phyloP scores from a whole-genome alignment of 2,329 filamentous ascomycete genomes.

The Fusarium musae region DNA sequence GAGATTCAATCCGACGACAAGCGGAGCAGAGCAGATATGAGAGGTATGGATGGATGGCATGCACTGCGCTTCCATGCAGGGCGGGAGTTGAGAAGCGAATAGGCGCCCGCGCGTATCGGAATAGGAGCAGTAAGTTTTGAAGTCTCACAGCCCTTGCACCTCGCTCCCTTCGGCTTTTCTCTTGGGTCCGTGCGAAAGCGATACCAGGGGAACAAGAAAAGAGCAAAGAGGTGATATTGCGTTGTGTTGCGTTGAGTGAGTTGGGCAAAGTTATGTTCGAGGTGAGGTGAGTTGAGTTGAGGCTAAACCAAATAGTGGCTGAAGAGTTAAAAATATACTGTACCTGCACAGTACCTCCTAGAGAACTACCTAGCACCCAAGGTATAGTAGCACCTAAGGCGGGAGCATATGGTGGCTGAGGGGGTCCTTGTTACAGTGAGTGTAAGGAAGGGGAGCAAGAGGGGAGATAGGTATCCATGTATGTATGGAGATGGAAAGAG shows the following conservation, averaged over 20 bases:
- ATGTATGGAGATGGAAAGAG: not conserved
- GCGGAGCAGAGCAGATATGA: conserved; percentile 17
- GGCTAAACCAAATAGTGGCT: conserved; percentile 32
- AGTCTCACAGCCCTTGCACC: not conserved
- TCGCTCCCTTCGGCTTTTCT: not conserved
- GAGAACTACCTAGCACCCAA: not conserved
- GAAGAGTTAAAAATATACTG: conserved; percentile 38
- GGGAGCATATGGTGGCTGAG: conserved; percentile 27
- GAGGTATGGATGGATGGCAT: conserved; percentile 5
- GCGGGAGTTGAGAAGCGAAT: conserved; percentile 25
- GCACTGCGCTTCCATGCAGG: conserved; percentile 22
- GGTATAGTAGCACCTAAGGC: conserved; percentile 12
- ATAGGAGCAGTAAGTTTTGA: not conserved
- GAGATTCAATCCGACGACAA: conserved; percentile 31
- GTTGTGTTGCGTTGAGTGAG: conserved; percentile 13
- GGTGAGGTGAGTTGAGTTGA: conserved; percentile 19
- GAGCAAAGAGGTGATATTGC: conserved; percentile 6
- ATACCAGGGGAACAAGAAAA: not conserved
- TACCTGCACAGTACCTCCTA: conserved; percentile 20
- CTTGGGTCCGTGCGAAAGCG: not conserved
- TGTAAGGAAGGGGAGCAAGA: not conserved
- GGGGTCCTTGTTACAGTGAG: conserved; percentile 11
- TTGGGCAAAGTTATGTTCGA: conserved; percentile 5
- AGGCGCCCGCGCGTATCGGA: conserved; percentile 30
- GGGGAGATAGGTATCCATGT: not conserved